These are phyloP conservation scores for Metschnikowia noctiluminum DNA, from an alignment of 805 yeast genomes.

Conservation along the genomic window DNA sequence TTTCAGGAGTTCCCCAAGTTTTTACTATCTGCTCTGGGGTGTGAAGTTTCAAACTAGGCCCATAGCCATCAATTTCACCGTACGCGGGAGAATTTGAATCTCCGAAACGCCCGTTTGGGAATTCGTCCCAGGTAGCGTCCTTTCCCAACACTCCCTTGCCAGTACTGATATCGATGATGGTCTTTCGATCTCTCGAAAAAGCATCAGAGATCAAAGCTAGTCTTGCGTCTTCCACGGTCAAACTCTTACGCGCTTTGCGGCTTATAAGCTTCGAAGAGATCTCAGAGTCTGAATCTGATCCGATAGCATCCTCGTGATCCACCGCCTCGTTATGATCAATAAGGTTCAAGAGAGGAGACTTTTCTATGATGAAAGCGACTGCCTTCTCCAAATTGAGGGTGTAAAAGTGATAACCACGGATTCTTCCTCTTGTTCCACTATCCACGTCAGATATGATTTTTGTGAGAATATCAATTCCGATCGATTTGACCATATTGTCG, in stretches of 20 bases:
- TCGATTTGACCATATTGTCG: slow-evolving; percentile 75
- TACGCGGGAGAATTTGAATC: slow-evolving; percentile 94
- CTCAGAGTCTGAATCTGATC: slow-evolving; percentile 38
- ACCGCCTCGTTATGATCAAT: slow-evolving; percentile 29
- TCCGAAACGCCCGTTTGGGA: slow-evolving; percentile 93
- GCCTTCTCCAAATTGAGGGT: slow-evolving; percentile 91
- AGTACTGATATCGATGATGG: slow-evolving; percentile 70
- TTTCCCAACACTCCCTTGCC: slow-evolving; percentile 84
- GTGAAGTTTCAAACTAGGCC: slow-evolving; percentile 80
- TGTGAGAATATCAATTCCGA: slow-evolving; percentile 74
- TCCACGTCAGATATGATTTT: slow-evolving; percentile 61
- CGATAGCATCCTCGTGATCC: slow-evolving; percentile 31
- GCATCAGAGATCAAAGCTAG: slow-evolving; percentile 26
- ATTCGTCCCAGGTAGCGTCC: slow-evolving; percentile 96
- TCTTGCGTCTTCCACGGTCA: slow-evolving; percentile 34
- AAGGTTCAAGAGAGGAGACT: slow-evolving; percentile 48
- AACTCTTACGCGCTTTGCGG: slow-evolving; percentile 20
- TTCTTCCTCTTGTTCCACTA: slow-evolving; percentile 48
- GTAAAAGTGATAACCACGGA: slow-evolving; percentile 89
- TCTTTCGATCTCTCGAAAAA: slow-evolving; percentile 41
- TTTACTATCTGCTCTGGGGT: slow-evolving; percentile 58
- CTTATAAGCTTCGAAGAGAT: slow-evolving; percentile 16
- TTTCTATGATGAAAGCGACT: slow-evolving; percentile 76
- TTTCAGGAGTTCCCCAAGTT: slow-evolving; percentile 78
- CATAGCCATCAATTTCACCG: slow-evolving; percentile 97